phyloP scores from a whole-genome alignment of 495 filamentous ascomycete species.

The Aspergillus sparsus region DNA sequence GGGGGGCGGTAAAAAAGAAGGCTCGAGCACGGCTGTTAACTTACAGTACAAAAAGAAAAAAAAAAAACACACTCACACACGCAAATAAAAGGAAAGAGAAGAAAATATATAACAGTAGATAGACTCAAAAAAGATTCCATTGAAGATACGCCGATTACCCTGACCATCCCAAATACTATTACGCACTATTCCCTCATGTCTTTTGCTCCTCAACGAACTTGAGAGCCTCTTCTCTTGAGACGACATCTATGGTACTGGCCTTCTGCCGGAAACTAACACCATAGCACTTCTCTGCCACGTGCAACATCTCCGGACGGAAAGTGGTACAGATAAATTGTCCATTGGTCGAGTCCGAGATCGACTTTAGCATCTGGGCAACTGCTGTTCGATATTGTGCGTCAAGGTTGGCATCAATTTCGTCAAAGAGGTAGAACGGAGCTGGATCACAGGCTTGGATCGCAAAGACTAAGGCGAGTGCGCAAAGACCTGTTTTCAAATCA shows the following conservation, averaged over 20 bases:
- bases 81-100: conserved; percentile 3
- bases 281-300: conserved; percentile 96
- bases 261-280: conserved; percentile 93
- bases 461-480: conserved; percentile 93
- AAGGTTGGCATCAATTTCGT: conserved; percentile 98
- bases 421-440: conserved; percentile 97
- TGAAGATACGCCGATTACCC: conserved; percentile 26
- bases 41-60: conserved; percentile 17
- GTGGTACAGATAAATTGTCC: conserved; percentile 88
- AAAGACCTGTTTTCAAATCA: conserved; percentile 62
- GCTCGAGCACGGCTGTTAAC: conserved; percentile 6
- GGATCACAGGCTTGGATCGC: conserved; percentile 98
- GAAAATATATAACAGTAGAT: conserved; percentile 6
- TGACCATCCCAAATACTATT: conserved; percentile 18
- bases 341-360: conserved; percentile 62
- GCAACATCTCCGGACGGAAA: conserved; percentile 95
- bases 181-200: conserved; percentile 28
- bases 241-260: conserved; percentile 87
- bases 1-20: too few species aligned
- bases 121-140: neutral
- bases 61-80: neutral
- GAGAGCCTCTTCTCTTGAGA: conserved; percentile 81
- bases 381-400: conserved; percentile 97
- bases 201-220: conserved; percentile 88
- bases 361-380: conserved; percentile 81